A percentile compares a stretch with the other conserved stretches of the same genome.
Conservation (phyloP, 331 rosid genomes). For the Malus hybrid region DNA sequence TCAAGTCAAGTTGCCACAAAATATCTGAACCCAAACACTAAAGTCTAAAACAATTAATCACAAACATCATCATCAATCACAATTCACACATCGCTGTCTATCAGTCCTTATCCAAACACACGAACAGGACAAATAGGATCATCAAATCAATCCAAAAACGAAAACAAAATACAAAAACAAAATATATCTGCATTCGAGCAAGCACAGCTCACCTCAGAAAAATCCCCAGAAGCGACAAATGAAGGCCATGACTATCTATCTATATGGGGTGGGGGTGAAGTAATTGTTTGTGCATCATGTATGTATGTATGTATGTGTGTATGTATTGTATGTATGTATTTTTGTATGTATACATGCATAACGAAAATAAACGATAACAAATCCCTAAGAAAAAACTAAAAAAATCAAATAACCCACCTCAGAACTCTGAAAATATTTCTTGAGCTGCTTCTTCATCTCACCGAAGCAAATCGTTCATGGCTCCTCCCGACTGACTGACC, state of each 20-base stretch:
- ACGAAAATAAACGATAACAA: no score
- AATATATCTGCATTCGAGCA: background rate
- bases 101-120: background rate
- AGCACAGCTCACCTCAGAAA: background rate
- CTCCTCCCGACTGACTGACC: no score
- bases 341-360: no score
- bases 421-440: background rate
- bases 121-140: no score
- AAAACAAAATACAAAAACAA: background rate
- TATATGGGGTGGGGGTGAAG: background rate
- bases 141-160: background rate
- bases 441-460: no score
- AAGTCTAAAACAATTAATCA: background rate
- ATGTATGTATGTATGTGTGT: no score
- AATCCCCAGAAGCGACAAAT: constrained; percentile 4
- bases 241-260: background rate
- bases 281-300: no score
- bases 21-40: background rate
- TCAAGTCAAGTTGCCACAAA: constrained; percentile 10
- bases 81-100: constrained; percentile 12
- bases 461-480: no score
- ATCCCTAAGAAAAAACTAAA: background rate
- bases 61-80: background rate
- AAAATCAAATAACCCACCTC: background rate
- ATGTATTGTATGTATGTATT: no score